Evolutionary conservation across 306 rosid species (phyloP), one percentile per base, ranked within the genome.

Genomic region (Inga leiocalycina): DNA sequence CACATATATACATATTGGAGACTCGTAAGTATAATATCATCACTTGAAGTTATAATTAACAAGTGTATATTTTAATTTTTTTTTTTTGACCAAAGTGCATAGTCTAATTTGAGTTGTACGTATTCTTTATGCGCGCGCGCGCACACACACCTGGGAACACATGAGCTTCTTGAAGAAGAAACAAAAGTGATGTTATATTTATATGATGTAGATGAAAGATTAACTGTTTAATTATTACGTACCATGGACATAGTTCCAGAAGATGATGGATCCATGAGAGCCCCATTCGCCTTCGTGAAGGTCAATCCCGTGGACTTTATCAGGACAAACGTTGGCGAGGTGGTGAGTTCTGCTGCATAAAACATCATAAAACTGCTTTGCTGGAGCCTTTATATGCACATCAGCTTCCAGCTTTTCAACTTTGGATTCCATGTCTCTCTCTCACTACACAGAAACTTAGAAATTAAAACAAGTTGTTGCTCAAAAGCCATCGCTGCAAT

Each of bases 271-370:
- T 41, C 78, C 72, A 5, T 72, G 49, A 3, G 27, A 17, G 24
- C 79, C 84, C 79, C 84, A 80, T 57, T 43, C 78, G 22, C 84
- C 84, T 59, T 80, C 73, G 4, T 13, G 84, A 80, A 80, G 13
- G 2, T 57, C 73, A 59, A 72, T 71, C 5, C 79, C 0, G 1
- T 80, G n/a, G 0, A 72, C 9, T 19, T 4, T 72, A 0, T 59
- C 62, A 61, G 73, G 79, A 15, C 59, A 59, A 20, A n/a, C 12
- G 6, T 80, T 80, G 79, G 37, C 16, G 32, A 80, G 3, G 11
- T 80, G 73, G 24, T 80, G 73, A 5, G 84, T 72, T 71, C 34
- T 72, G 49, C 1, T 72, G 72, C 84, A 30, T 34, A 43, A 19
- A 19, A 72, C 84, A 30, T 72, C 79, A 30, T 41, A 16, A 45